Evolutionary conservation across 2,329 filamentous ascomycete species (phyloP).

Genomic region (Didymosphaeria variabile): DNA sequence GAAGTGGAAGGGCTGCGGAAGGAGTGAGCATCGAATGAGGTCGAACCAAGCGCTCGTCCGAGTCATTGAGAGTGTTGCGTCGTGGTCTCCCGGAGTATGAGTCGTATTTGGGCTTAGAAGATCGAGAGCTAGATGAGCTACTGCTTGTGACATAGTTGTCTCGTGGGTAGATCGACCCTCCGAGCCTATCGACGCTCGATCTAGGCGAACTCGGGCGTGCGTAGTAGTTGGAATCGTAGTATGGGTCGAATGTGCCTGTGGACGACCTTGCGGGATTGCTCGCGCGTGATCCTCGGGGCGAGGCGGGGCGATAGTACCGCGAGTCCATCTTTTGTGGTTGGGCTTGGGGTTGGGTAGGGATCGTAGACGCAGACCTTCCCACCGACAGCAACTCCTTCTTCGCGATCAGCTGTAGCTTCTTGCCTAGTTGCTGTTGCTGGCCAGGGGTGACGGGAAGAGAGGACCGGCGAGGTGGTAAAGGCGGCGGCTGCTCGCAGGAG

Average conservation of each 20-base stretch:
- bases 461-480: slow-evolving; percentile 38
- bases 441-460: slow-evolving; percentile 32
- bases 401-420: slow-evolving; percentile 11
- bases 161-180: slow-evolving; percentile 32
- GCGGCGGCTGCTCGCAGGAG: slow-evolving; percentile 28
- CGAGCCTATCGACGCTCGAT: slow-evolving; percentile 45
- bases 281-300: slow-evolving; percentile 41
- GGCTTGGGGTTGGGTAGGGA: neutral
- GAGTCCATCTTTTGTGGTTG: slow-evolving; percentile 39
- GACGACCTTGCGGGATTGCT: slow-evolving; percentile 46
- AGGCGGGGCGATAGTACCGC: slow-evolving; percentile 45
- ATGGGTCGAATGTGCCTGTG: slow-evolving; percentile 50
- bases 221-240: slow-evolving; percentile 43
- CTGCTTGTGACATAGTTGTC: slow-evolving; percentile 32
- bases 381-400: slow-evolving; percentile 10
- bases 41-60: slow-evolving; percentile 43
- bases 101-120: slow-evolving; percentile 50
- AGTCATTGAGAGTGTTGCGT: slow-evolving; percentile 54
- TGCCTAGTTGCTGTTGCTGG: slow-evolving; percentile 28
- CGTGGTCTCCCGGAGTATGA: slow-evolving; percentile 57
- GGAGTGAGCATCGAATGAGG: slow-evolving; percentile 46
- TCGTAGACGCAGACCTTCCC: slow-evolving; percentile 22
- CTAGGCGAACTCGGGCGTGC: slow-evolving; percentile 44
- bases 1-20: slow-evolving; percentile 42
- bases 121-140: slow-evolving; percentile 38